Conservation (phyloP, 257 asterid genomes). For the Osmanthus fragrans region DNA sequence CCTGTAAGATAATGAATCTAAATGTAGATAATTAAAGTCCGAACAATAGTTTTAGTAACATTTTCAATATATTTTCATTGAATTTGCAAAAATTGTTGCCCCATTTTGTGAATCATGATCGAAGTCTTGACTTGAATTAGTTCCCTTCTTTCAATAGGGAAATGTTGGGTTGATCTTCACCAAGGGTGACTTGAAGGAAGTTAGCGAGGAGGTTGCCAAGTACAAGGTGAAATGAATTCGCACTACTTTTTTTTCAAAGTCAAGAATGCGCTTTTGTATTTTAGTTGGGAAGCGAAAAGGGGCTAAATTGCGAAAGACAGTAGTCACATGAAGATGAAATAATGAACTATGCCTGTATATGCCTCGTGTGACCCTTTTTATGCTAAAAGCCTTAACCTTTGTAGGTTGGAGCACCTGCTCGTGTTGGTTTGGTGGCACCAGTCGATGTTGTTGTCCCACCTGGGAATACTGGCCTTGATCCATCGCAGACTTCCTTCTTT, state of each 20-base stretch:
- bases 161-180: conserved; percentile 94
- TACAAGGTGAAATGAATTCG: too few relatives aligned
- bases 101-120: neutral
- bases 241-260: too few relatives aligned
- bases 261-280: neutral
- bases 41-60: too few relatives aligned
- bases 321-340: neutral
- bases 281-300: too few relatives aligned
- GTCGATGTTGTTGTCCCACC: conserved; percentile 91
- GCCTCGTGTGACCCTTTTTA: neutral
- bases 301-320: too few relatives aligned
- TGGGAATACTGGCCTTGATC: conserved; percentile 95
- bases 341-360: neutral
- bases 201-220: too few relatives aligned
- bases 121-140: neutral
- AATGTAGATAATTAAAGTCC: too few relatives aligned
- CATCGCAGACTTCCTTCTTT: conserved; percentile 96
- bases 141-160: conserved; percentile 43
- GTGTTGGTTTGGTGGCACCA: conserved; percentile 94
- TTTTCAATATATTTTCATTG: too few relatives aligned
- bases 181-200: conserved; percentile 75
- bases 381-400: neutral
- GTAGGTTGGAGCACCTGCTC: conserved; percentile 99
- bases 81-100: too few relatives aligned
- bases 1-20: too few relatives aligned